Percentiles rank a stretch among this genome's conserved stretches.
Evolutionary conservation across 805 yeast genomes (phyloP).

Genomic region (Saccharomycopsis malanga): DNA sequence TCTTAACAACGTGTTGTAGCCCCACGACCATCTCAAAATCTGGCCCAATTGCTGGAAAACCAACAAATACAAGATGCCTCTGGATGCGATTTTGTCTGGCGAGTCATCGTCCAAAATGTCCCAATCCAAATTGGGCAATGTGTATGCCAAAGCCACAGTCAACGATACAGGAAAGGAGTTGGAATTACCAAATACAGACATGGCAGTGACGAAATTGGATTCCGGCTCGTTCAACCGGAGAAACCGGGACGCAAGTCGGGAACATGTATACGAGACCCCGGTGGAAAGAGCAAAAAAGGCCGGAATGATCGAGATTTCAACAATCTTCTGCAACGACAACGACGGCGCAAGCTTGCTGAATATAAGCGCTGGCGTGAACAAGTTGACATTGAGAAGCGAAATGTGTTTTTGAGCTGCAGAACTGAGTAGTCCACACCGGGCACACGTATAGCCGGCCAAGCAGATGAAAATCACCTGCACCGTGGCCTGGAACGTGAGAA

Average conservation of each 20-base stretch:
- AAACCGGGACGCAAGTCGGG: conserved; percentile 45
- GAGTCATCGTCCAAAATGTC: conserved; percentile 60
- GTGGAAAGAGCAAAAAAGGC: conserved; percentile 79
- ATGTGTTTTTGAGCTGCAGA: conserved; percentile 71
- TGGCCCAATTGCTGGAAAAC: conserved; percentile 82
- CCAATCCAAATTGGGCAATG: conserved; percentile 72
- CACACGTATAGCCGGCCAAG: conserved; percentile 79
- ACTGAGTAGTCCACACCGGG: conserved; percentile 61
- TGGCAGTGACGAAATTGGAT: conserved; percentile 87
- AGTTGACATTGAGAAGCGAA: conserved; percentile 74
- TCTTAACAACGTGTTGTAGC: conserved; percentile 61
- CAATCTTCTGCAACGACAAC: conserved; percentile 64
- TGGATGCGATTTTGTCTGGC: conserved; percentile 63
- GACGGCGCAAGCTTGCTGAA: conserved; percentile 70
- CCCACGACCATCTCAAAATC: conserved; percentile 83
- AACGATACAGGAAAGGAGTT: conserved; percentile 91
- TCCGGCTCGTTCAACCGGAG: conserved; percentile 65
- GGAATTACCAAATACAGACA: conserved; percentile 95
- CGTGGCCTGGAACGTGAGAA: conserved; percentile 85
- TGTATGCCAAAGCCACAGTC: conserved; percentile 69
- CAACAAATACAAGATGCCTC: conserved; percentile 67
- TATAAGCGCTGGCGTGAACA: conserved; percentile 93
- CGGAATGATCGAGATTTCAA: conserved; percentile 81
- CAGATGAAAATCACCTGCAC: conserved; percentile 84
- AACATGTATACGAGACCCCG: conserved; percentile 59